Conservation (phyloP, 192 early-diverging fungal genomes). For the Entomortierella chlamydospora region DNA sequence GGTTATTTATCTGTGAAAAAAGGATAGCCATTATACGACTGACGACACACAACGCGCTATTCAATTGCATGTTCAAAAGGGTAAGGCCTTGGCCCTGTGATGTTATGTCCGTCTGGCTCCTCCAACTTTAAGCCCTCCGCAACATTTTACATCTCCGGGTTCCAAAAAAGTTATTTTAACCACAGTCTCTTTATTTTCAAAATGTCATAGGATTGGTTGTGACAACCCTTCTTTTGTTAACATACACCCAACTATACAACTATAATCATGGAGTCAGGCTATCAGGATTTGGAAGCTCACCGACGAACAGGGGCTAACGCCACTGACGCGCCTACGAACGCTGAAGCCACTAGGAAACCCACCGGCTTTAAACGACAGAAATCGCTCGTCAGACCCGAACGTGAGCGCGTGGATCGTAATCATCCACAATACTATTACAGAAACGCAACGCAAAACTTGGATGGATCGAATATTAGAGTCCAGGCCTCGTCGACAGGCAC, state of each 20-base stretch:
- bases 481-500: constrained; percentile 46
- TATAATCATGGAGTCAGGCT: constrained; percentile 14
- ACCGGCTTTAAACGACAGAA: constrained; percentile 64
- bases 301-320: constrained; percentile 7
- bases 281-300: constrained; percentile 26
- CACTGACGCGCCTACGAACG: constrained; percentile 3
- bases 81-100: too few relatives aligned
- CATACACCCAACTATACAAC: neutral
- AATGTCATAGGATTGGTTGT: too few relatives aligned
- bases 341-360: constrained; percentile 12
- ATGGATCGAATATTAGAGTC: constrained; percentile 37
- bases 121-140: neutral
- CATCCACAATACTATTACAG: constrained; percentile 63
- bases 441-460: constrained; percentile 53
- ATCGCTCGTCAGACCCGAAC: constrained; percentile 77
- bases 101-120: too few relatives aligned
- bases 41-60: too few relatives aligned
- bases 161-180: too few relatives aligned
- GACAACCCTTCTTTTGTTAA: neutral
- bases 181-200: too few relatives aligned
- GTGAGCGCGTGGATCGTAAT: constrained; percentile 62
- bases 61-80: too few relatives aligned
- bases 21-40: too few relatives aligned
- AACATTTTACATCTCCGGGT: neutral
- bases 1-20: too few relatives aligned